These are phyloP conservation scores for Vitis hybrid DNA, from an alignment of 177 flowering plant genomes.

Conservation along the genomic window DNA sequence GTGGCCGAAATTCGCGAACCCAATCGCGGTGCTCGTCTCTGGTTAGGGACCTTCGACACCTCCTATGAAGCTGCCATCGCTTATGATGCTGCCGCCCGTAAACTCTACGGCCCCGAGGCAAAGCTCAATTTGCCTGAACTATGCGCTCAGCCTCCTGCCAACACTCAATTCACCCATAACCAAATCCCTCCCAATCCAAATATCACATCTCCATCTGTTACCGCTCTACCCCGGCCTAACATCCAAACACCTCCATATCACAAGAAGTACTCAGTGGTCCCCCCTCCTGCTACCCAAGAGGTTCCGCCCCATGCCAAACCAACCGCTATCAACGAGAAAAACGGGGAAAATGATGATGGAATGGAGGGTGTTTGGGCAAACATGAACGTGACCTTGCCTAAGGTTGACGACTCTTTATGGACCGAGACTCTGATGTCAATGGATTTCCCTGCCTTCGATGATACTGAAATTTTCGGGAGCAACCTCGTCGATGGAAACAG, in stretches of 20 bases:
- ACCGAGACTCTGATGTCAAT: slow-evolving; percentile 38
- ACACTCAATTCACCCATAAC: not conserved
- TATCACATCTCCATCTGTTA: slow-evolving; percentile 3
- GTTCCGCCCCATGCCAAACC: not conserved
- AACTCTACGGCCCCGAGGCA: slow-evolving; percentile 68
- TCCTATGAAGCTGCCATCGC: slow-evolving; percentile 78
- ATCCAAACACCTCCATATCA: not conserved
- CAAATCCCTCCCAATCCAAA: slow-evolving; percentile 1
- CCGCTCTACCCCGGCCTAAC: not conserved
- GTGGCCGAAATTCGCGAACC: slow-evolving; percentile 95
- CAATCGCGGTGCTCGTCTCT: slow-evolving; percentile 79
- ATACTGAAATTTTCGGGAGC: slow-evolving; percentile 8
- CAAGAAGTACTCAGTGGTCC: not conserved
- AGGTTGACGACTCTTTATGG: slow-evolving; percentile 51
- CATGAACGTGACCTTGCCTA: slow-evolving; percentile 37
- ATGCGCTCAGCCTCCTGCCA: not conserved
- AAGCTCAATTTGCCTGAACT: slow-evolving; percentile 68
- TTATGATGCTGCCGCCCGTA: slow-evolving; percentile 72
- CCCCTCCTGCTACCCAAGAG: not conserved
- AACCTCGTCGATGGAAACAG: slow-evolving; percentile 13
- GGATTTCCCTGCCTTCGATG: slow-evolving; percentile 27
- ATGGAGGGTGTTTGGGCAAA: slow-evolving; percentile 29
- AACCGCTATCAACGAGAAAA: not conserved
- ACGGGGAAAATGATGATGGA: slow-evolving; percentile 5
- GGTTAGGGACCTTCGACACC: slow-evolving; percentile 90